Evolutionary conservation across 805 yeast genomes (phyloP), one percentile per base, ranked within the genome.

Genomic region (Barnettozyma botsteinii): DNA sequence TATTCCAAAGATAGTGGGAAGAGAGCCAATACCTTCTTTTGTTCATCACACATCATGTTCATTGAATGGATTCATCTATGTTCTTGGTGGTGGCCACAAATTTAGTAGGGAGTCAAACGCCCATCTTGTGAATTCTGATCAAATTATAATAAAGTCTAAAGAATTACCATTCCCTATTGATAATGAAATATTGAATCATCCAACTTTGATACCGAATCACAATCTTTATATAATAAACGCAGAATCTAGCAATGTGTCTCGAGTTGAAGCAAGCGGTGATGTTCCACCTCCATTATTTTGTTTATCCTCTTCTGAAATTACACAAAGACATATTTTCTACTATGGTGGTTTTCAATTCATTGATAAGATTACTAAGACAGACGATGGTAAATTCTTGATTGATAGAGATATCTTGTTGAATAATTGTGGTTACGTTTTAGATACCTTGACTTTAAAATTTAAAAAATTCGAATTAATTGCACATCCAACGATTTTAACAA

Each of bases 311-410:
- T 65, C 75, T 8, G 66, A 61, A 40, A 61, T 83, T 5, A 73
- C 84, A 5, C 64, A 69, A n/a, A 60, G 76, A 27, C 79, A 79
- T 50, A 66, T 77, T 13, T 69, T 81, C 47, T 70, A 72, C 43
- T 81, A 75, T 53, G 94, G 91, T n/a, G 94, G 93, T 0, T 74
- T 81, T 54, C 73, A 72, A 51, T 52, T 67, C 5, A 46, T 52
- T 6, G 55, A 60, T 7, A 44, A 46, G 10, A 42, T 54, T 4
- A 20, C 25, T 12, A 53, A 48, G 48, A 52, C 25, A 56, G 42
- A 45, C 61, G 43, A 61, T 13, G 75, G 73, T 34, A 65, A 45
- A 47, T 62, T 55, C 26, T 45, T 38, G 20, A 47, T 68, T 14
- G 64, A 69, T 31, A 69, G 70, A 47, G 63, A 66, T 19, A 61